Evolutionary conservation across 2,329 filamentous ascomycete genomes (phyloP), one percentile per base, ranked within the genome.

Genomic region (Gliomastix tumulicola): DNA sequence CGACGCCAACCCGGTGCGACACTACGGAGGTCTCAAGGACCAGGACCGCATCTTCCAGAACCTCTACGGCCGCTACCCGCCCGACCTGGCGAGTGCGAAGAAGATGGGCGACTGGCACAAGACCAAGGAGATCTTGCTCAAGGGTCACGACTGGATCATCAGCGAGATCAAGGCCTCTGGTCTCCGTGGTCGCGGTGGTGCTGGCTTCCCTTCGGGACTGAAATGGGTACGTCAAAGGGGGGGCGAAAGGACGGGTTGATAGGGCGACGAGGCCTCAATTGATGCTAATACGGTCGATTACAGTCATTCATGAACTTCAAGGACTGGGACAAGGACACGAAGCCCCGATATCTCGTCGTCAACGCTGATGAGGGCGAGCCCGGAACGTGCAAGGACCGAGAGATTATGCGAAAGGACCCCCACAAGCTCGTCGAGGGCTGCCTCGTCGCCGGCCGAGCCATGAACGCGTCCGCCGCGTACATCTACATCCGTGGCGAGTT

Each of bases 261-360:
- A 13, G n/a, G 10, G 25, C 25, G 13, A 16, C 13, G 13, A 28
- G 17, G 41, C 40, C 32, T 35, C 38, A 37, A 44, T 39, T 41
- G 39, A 41, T 45, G 39, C 49, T 35, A 30, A 36, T 53, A n/a
- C 15, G 17, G 13, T 18, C 4, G n/a, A 6, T 19, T 17, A 13
- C 55, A 94, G 88, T 96, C 89, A 34, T 98, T 98, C 67, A 98
- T 98, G 92, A 98, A 98, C 75, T 89, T 90, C 74, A 96, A 96
- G 69, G 92, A 88, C 54, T 98, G 92, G 92, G 90, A 98, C 55
- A 94, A 98, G 69, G 92, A 97, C 62, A 84, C 66, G 53, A 94
- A 94, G 68, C 92, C 92, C 47, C 82, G 92, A 55, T 98, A 98
- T 59, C 74, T 98, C 38, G 90, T 98, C 43, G 88, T 98, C 69